Conservation (phyloP, 2,329 filamentous ascomycete genomes). For the Nannizziopsis barbatae region DNA sequence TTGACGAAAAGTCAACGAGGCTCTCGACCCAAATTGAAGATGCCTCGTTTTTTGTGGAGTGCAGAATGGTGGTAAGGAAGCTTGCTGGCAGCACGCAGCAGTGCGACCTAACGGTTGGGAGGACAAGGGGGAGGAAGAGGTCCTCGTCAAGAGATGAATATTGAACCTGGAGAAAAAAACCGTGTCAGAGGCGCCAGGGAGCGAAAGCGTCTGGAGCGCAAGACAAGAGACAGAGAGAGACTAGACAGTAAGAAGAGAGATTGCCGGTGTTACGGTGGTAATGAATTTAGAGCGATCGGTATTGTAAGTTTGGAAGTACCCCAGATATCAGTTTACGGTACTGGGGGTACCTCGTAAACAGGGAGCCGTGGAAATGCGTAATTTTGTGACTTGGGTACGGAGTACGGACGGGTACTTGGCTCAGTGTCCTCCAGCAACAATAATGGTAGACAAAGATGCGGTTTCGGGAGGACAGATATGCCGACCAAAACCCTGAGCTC, state of each 20-base stretch:
- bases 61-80: neutral
- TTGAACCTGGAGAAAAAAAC: neutral
- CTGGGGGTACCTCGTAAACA: no score
- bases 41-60: neutral
- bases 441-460: no score
- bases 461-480: no score
- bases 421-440: no score
- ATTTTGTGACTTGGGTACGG: no score
- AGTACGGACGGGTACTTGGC: no score
- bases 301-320: neutral
- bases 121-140: slow-evolving; percentile 8
- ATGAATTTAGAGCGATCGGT: neutral
- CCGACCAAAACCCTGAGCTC: no score
- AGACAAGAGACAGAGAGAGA: slow-evolving; percentile 1
- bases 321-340: neutral
- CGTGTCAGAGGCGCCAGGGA: slow-evolving; percentile 4
- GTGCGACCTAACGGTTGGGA: slow-evolving; percentile 3
- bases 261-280: slow-evolving; percentile 8
- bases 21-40: neutral
- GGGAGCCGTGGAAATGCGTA: no score
- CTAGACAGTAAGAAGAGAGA: neutral
- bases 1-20: neutral
- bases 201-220: neutral
- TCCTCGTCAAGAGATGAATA: neutral
- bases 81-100: slow-evolving; percentile 5